A percentile compares a stretch with the other conserved stretches of the same genome.
Evolutionary conservation across 768 basidiomycete species (phyloP).

Genomic region (Leccinellum luteum): DNA sequence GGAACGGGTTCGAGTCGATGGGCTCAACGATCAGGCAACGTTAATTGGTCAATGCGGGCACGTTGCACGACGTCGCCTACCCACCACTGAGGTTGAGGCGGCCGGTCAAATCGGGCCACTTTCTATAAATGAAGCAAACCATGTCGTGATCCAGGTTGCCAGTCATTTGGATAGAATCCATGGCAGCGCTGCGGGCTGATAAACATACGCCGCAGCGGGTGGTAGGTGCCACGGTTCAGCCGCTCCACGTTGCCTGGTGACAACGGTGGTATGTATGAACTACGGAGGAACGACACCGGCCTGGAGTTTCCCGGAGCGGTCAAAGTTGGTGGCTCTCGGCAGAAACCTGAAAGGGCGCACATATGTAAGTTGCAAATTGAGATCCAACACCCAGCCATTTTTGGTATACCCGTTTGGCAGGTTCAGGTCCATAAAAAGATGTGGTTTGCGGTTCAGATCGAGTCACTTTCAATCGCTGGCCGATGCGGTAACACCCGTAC

Average conservation of each 20-base stretch:
- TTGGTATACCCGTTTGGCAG: background rate
- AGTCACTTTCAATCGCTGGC: background rate
- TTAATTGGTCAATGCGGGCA: background rate
- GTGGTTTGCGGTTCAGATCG: constrained; percentile 1
- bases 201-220: constrained; percentile 9
- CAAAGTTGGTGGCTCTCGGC: background rate
- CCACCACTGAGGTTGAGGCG: background rate
- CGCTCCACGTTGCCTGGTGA: constrained; percentile 3
- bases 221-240: background rate
- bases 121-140: background rate
- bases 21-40: background rate
- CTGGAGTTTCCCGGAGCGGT: background rate
- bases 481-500: constrained; percentile 17
- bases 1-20: background rate
- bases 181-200: constrained; percentile 5
- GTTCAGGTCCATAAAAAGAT: background rate
- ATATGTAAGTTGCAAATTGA: background rate
- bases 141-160: background rate
- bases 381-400: constrained; percentile 1
- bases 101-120: background rate
- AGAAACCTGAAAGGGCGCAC: background rate
- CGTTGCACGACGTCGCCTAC: background rate
- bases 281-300: constrained; percentile 9
- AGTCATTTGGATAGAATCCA: background rate
- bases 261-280: constrained; percentile 16